Percentiles rank a stretch among this genome's conserved stretches.
Evolutionary conservation across 75 land plant genomes (phyloP).

Genomic region (Selaginella tamariscina): DNA sequence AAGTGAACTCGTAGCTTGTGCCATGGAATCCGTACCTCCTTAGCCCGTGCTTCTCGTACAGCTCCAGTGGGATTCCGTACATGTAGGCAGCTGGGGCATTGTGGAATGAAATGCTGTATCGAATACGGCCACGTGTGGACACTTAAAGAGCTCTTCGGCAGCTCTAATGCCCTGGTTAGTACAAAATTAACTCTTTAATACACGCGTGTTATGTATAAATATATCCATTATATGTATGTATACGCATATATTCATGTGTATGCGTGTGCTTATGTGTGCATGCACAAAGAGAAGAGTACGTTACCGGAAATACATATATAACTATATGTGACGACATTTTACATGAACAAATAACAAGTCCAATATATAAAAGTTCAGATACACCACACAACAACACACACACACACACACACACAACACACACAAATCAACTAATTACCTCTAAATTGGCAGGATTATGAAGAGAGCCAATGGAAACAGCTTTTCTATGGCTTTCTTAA

Average conservation of each 20-base stretch:
- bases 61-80: constrained; percentile 27
- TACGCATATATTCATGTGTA: no score
- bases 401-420: no score
- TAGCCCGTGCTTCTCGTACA: constrained; percentile 30
- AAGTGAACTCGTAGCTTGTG: constrained; percentile 34
- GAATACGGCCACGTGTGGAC: constrained; percentile 42
- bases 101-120: constrained; percentile 38
- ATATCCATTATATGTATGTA: no score
- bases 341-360: not conserved
- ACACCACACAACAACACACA: no score
- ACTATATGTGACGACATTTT: no score
- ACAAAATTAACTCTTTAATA: not conserved
- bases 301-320: no score
- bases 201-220: no score
- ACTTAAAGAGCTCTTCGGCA: constrained; percentile 33
- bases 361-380: not conserved
- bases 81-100: constrained; percentile 30
- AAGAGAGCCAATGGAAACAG: constrained; percentile 36
- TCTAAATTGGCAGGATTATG: constrained; percentile 38
- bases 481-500: constrained; percentile 28
- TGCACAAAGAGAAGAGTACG: no score
- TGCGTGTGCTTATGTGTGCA: no score
- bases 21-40: constrained; percentile 37
- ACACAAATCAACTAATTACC: no score
- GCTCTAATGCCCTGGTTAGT: constrained; percentile 37